These are phyloP conservation scores for Xylaria grammica DNA, from an alignment of 495 filamentous ascomycete genomes.

Conservation along the genomic window DNA sequence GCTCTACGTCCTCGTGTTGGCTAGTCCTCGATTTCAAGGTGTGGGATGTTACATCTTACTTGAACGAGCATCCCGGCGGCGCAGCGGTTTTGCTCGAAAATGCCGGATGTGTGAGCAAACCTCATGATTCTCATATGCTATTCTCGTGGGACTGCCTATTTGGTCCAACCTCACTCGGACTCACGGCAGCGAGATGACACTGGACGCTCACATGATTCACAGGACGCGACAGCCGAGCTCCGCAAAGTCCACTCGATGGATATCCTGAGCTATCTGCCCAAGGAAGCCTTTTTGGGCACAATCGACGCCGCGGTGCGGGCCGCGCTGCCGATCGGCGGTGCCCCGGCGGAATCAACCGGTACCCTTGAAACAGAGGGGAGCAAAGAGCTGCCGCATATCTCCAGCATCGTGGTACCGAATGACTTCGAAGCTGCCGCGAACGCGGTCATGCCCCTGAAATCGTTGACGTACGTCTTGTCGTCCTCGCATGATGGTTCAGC, in stretches of 20 bases:
- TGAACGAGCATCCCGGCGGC: slow-evolving; percentile 73
- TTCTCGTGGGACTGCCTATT: neutral
- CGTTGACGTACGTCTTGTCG: slow-evolving; percentile 85
- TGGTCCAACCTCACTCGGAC: no score
- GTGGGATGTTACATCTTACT: slow-evolving; percentile 75
- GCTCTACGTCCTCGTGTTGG: slow-evolving; percentile 69
- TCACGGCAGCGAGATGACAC: no score
- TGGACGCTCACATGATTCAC: slow-evolving; percentile 28
- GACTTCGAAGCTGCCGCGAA: slow-evolving; percentile 84
- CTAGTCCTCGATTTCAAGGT: slow-evolving; percentile 73
- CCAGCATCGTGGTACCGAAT: slow-evolving; percentile 27
- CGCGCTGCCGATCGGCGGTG: slow-evolving; percentile 27
- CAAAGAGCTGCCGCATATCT: slow-evolving; percentile 45
- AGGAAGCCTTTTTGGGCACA: slow-evolving; percentile 67
- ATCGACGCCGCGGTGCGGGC: slow-evolving; percentile 69
- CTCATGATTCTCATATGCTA: neutral
- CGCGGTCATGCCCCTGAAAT: slow-evolving; percentile 75
- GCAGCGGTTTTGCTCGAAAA: slow-evolving; percentile 69
- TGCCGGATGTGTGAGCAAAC: slow-evolving; percentile 51
- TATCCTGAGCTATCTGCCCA: slow-evolving; percentile 59
- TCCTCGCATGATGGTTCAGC: slow-evolving; percentile 77
- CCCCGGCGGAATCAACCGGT: neutral
- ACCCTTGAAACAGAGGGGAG: neutral
- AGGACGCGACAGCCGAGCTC: slow-evolving; percentile 73
- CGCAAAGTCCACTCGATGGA: slow-evolving; percentile 74